These are phyloP conservation scores for Boletus huronensis DNA, from an alignment of 768 basidiomycete genomes.

Conservation along the genomic window DNA sequence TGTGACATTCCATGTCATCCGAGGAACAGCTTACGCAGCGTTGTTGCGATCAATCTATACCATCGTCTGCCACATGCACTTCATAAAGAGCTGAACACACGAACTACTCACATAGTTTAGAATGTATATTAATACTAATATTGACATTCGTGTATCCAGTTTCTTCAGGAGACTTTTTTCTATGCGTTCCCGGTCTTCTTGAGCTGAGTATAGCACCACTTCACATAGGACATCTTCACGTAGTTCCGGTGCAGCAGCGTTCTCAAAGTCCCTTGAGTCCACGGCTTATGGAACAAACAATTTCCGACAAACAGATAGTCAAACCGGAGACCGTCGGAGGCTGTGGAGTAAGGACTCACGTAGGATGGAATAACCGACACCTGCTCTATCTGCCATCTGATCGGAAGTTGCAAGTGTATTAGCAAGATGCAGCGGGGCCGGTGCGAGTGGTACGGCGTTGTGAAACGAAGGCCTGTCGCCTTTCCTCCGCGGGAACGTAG, in stretches of 20 bases:
- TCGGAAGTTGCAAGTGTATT: not conserved
- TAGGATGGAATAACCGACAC: slow-evolving; percentile 11
- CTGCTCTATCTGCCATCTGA: slow-evolving; percentile 8
- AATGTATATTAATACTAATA: slow-evolving; percentile 34
- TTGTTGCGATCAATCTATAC: slow-evolving; percentile 68
- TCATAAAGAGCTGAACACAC: not conserved
- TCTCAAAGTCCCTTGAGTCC: slow-evolving; percentile 9
- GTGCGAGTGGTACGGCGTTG: not conserved
- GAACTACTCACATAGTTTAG: slow-evolving; percentile 33
- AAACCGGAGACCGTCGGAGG: not conserved
- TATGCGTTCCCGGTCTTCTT: slow-evolving; percentile 31
- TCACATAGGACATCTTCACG: not conserved
- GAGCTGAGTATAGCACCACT: not conserved
- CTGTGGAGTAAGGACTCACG: slow-evolving; percentile 11
- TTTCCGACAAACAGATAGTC: not conserved
- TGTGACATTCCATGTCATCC: not conserved
- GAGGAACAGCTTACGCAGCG: slow-evolving; percentile 45
- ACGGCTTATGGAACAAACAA: not conserved
- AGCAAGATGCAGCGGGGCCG: not conserved
- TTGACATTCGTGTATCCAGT: slow-evolving; percentile 34
- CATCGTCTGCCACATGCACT: not conserved
- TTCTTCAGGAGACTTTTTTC: slow-evolving; percentile 42
- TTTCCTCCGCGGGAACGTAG: not conserved
- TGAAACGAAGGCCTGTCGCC: not conserved
- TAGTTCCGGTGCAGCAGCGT: not conserved